Evolutionary conservation across 2,329 filamentous ascomycete species (phyloP), one percentile per base, ranked within the genome.

Genomic region (Ambrosiella beaveri): DNA sequence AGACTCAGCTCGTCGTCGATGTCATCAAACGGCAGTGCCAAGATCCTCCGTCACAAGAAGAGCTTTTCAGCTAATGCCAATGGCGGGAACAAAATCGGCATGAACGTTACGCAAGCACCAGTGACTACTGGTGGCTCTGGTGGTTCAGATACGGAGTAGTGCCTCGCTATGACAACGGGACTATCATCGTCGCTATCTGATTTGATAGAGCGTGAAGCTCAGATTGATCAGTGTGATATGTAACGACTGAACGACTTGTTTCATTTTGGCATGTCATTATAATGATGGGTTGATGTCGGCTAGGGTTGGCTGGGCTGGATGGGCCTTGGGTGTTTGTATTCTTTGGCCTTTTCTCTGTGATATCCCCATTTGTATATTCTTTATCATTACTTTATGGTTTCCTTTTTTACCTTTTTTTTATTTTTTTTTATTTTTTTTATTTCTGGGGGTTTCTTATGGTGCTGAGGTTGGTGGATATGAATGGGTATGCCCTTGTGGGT

Each of bases 1-100:
- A 76, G 81, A 41, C 82, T 79, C 64, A 81, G 77, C 66, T 74
- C 71, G 58, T 76, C 78, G 7, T 72, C 72, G 1, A 73, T 71
- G 13, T 69, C 71, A 65, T 71, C n/a, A 68, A 69, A 15, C 62
- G 50, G 45, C 40, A 52, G 37, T 45, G 54, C 47, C 45, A 57
- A 55, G 39, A 59, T 58, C 8, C 64, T 70, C 8, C 65, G 71
- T 39, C 74, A 70, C 61, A 77, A 74, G 66, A 75, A 72, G 65
- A 71, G 71, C 56, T 73, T 76, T 62, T 69, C 69, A 1, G 68
- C 69, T 17, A 67, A 71, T 56, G 66, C 71, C 5, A 71, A 70
- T 27, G 69, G 68, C 41, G 68, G 68, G 39, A 68, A 72, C 63
- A 81, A 80, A 67, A 81, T 82, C 64, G 72, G 78, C 57, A 82